These are phyloP conservation scores for Isoetes taiwanensis DNA, from an alignment of 75 land plant species.

Conservation along the genomic window DNA sequence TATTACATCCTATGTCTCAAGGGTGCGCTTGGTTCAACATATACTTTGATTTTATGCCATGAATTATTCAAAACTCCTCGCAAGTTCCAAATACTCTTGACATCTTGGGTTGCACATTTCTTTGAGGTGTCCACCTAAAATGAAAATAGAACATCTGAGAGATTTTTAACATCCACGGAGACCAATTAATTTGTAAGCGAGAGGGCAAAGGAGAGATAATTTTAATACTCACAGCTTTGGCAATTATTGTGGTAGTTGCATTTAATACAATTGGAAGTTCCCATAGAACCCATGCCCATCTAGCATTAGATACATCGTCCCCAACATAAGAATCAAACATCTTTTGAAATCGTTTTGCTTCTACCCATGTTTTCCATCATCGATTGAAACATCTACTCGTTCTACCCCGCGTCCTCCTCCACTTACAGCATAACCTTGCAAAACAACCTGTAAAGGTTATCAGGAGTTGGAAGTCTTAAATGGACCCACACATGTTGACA, in stretches of 20 bases:
- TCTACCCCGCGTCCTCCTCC: conserved; percentile 99
- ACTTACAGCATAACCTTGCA: conserved; percentile 76
- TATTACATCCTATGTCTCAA: too few species aligned
- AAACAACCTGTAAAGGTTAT: conserved; percentile 49
- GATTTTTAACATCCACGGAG: too few species aligned
- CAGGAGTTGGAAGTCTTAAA: too few species aligned
- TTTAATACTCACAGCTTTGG: conserved; percentile 62
- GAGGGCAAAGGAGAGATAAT: neutral
- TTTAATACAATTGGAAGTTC: conserved; percentile 35
- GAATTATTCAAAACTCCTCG: conserved; percentile 1
- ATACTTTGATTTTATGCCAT: neutral
- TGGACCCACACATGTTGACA: too few species aligned
- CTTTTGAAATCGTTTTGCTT: conserved; percentile 34
- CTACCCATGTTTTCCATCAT: conserved; percentile 90
- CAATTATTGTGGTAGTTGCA: conserved; percentile 47
- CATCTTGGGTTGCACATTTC: neutral
- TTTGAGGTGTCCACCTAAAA: neutral
- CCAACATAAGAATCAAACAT: conserved; percentile 23
- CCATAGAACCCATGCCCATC: conserved; percentile 91
- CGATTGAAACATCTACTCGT: conserved; percentile 80
- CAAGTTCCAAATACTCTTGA: conserved; percentile 2
- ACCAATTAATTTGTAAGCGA: neutral
- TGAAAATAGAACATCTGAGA: neutral
- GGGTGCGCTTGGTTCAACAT: conserved; percentile 5
- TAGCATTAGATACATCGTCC: conserved; percentile 34